Percentiles rank a stretch among this genome's conserved stretches.
Evolutionary conservation across 495 filamentous ascomycete species (phyloP).

Genomic region (Mytilinidion resinicola): DNA sequence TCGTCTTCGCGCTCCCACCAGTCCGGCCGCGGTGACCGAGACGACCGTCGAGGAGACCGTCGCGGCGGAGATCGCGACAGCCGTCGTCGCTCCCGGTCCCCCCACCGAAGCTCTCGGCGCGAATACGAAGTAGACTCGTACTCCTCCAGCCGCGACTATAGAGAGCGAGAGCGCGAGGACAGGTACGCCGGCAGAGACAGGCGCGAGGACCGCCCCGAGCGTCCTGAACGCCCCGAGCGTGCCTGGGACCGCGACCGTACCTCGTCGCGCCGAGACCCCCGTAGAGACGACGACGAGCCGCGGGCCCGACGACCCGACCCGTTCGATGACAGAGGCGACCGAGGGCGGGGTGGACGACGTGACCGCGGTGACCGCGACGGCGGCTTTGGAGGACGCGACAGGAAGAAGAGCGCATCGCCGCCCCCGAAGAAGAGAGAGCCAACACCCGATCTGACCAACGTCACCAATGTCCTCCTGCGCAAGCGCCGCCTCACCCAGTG

Average conservation of each 20-base stretch:
- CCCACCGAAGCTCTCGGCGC: conserved; percentile 55
- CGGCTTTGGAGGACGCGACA: conserved; percentile 40
- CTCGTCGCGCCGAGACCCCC: conserved; percentile 20
- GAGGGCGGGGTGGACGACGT: conserved; percentile 29
- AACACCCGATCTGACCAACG: conserved; percentile 88
- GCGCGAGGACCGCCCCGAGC: conserved; percentile 22
- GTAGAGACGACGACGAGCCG: conserved; percentile 25
- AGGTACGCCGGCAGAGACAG: conserved; percentile 63
- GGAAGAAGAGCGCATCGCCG: conserved; percentile 73
- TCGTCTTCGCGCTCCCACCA: conserved; percentile 61
- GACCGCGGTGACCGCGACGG: conserved; percentile 46
- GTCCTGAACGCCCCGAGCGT: too few relatives aligned
- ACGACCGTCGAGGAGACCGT: conserved; percentile 40
- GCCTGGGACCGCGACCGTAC: conserved; percentile 30
- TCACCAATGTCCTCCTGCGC: conserved; percentile 68
- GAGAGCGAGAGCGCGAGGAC: conserved; percentile 86
- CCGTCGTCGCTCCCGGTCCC: conserved; percentile 69
- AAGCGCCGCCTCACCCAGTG: conserved; percentile 93
- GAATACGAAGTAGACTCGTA: conserved; percentile 80
- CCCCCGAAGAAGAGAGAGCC: conserved; percentile 86
- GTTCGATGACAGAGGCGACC: conserved; percentile 59
- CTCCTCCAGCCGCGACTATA: conserved; percentile 81
- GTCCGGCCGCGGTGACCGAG: conserved; percentile 46
- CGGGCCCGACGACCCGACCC: conserved; percentile 48
- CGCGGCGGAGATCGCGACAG: conserved; percentile 27